Evolutionary conservation across 2,329 filamentous ascomycete genomes (phyloP), one percentile per base, ranked within the genome.

Genomic region (Coniochaeta pulveracea): DNA sequence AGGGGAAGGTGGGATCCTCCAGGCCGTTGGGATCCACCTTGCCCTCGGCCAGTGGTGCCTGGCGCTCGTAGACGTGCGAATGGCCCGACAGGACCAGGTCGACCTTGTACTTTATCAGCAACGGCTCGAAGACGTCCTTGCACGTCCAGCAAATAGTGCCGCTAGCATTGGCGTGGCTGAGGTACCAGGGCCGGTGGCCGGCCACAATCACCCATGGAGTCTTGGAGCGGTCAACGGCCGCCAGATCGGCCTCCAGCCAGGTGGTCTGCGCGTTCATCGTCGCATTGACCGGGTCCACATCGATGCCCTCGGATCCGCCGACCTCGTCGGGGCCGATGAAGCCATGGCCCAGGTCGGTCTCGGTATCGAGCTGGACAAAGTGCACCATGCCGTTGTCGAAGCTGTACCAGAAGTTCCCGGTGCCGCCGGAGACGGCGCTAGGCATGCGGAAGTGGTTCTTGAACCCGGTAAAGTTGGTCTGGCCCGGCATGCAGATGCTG

Each of bases 91-190:
- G 34, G 4, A 33, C 34, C 3, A 43, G 9, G 35, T 45, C 44
- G 24, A 46, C 42, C 2, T 24, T 15, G 34, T 43, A 32, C 19
- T 37, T 10, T 4, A 36, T 14, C 10, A 46, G 24, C 4, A 44
- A 6, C 2, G 30, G 14, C 23, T 35, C 36, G 15, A 35, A 35
- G 18, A 34, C 46, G 32, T 58, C 47, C 12, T 51, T 51, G 31
- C 50, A 40, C 3, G 49, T 51, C 50, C 53, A 57, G 0, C 49
- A 38, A 14, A 47, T 50, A 3, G 44, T 23, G 25, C 25, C 25
- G n/a, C 25, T 27, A 11, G 40, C 33, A 29, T 61, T 59, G 37
- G 51, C 46, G 0, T 44, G 39, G 0, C 39, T 42, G 35, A 63
- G 52, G 38, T 46, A 46, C 40, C 40, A 40, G 29, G 43, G 39